Evolutionary conservation across 2,329 filamentous ascomycete species (phyloP), one percentile per base, ranked within the genome.

Genomic region (Alternaria hordeiaustralica): DNA sequence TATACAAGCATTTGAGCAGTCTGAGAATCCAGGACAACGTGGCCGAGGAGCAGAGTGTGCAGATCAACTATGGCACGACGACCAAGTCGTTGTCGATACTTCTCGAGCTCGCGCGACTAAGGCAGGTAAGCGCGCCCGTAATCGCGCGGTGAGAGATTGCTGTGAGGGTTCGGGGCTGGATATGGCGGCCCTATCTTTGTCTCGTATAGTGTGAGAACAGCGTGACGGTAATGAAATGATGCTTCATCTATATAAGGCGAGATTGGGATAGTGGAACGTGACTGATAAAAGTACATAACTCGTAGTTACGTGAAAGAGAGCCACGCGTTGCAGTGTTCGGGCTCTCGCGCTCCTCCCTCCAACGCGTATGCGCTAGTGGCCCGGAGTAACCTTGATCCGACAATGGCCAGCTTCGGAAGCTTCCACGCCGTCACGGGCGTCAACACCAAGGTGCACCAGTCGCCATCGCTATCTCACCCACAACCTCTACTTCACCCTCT

Each of bases 21-120:
- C 46, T 72, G 9, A 61, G 55, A 13, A 68, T 72, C 49, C 51
- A 44, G 50, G 55, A 68, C 33, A 72, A 72, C 41, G 41, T 54
- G 5, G 60, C 68, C 10, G 46, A 63, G 30, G 55, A 63, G 9
- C 60, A 61, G 30, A 49, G 60, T 57, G 18, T 54, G 49, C 63
- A 65, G 44, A 21, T 66, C 60, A 68, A 68, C 55, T 55, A 65
- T 11, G 58, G 33, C 30, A 68, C 53, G 44, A 11, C 62, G 28
- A 56, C 58, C 20, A 60, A 57, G 4, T 10, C 28, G 12, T 26
- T 53, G 21, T 49, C 46, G 4, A 7, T 50, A 13, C 2, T 50
- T 4, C 4, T 50, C 25, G 47, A 30, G 26, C 47, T 28, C 25
- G n/a, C 47, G 26, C 47, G 25, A 50, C 47, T 30, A 20, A 30